Base-by-base conservation (phyloP, 345 rosid genomes). In the Eucalyptus rudis region DNA sequence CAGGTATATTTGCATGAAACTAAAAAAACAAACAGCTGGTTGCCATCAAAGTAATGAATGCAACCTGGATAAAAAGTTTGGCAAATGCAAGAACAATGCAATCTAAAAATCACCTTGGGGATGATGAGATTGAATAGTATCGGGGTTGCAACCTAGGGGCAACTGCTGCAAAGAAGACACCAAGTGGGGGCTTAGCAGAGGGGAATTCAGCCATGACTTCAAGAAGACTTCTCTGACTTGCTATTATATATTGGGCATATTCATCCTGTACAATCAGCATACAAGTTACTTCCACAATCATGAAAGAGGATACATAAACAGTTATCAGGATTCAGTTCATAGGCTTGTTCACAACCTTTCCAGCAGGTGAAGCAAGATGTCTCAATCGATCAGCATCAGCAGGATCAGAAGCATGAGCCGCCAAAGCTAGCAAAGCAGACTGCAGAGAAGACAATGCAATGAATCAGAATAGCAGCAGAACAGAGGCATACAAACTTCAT, bases 181-280 rank as follows among this genome's bases (percentile, higher is more conserved):
- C 98, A 87, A 98, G 95, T 33, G 99, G 96, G 40, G 99, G 97
- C 92, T 88, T 98, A 71, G 97, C 99, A 62, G 99, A 97, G 86
- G 96, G 99, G 88, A 96, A 98, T 93, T 93, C 98, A 85, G 97
- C 96, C 99, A 98, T 94, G 89, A 98, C 99, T 92, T 98, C 99
- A 84, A 97, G 97, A 62, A 98, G 97, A 92, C 99, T 98, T 93
- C 99, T 97, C 92, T 97, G 99, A 91, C 93, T 93, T 66, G 95
- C 95, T 89, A 93, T 94, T 45, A 98, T 90, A 99, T 97, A 97
- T 90, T 98, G 94, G 52, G 99, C 94, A 90, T 98, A 98, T 90
- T 98, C 98, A 91, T 98, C 99, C 99, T 98, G 92, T 56, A 86
- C 31, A 89, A 36, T 36, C 13, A 10, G 49, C 62, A 86, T 29